These are phyloP conservation scores for Fusarium kyushuense DNA, from an alignment of 2,329 filamentous ascomycete species.

Conservation along the genomic window DNA sequence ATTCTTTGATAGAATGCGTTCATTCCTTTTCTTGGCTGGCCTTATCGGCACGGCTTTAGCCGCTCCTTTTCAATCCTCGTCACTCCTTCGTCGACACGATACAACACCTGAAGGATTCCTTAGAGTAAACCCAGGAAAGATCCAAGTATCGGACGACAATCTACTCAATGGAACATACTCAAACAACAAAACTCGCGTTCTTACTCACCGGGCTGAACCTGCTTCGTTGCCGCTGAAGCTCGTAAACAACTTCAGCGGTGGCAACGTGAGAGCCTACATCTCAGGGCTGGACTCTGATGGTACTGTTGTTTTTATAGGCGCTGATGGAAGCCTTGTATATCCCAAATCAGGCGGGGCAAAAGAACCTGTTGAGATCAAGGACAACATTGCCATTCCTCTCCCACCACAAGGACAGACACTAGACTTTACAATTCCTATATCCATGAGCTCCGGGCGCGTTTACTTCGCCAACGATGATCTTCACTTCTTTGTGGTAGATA, in stretches of 20 bases:
- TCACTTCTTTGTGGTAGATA: slow-evolving; percentile 57
- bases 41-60: slow-evolving; percentile 38
- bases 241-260: slow-evolving; percentile 58
- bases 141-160: slow-evolving; percentile 55
- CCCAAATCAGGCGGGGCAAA: slow-evolving; percentile 54
- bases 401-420: slow-evolving; percentile 54
- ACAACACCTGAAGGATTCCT: slow-evolving; percentile 48
- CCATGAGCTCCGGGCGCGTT: slow-evolving; percentile 57
- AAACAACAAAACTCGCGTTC: slow-evolving; percentile 20
- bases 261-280: slow-evolving; percentile 59
- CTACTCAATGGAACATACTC: slow-evolving; percentile 55
- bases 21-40: slow-evolving; percentile 39
- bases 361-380: slow-evolving; percentile 53
- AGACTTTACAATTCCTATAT: slow-evolving; percentile 56
- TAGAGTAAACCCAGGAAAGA: slow-evolving; percentile 50
- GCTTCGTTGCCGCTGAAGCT: slow-evolving; percentile 50
- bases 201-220: slow-evolving; percentile 9
- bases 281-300: slow-evolving; percentile 57
- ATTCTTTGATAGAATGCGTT: slow-evolving; percentile 43
- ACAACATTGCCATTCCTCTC: slow-evolving; percentile 59
- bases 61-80: slow-evolving; percentile 22
- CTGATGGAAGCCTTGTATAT: slow-evolving; percentile 57
- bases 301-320: slow-evolving; percentile 58
- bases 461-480: slow-evolving; percentile 60
- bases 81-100: slow-evolving; percentile 20